Conservation (phyloP, 345 rosid species). For the Hevea brasiliensis region DNA sequence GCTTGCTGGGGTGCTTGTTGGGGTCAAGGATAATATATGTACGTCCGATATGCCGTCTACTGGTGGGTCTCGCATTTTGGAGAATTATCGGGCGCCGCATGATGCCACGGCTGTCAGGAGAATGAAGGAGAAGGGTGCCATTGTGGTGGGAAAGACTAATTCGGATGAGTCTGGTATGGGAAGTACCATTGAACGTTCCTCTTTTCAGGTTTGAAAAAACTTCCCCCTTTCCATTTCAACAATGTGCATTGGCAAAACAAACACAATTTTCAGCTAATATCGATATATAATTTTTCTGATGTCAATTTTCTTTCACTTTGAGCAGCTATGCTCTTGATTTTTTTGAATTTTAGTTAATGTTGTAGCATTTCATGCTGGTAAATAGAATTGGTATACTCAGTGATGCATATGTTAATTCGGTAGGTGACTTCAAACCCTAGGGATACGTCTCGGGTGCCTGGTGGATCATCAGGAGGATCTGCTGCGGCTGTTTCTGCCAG, state of each 20-base stretch:
- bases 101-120: constrained; percentile 77
- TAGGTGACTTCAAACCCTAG: constrained; percentile 90
- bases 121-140: constrained; percentile 64
- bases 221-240: no score
- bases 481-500: constrained; percentile 95
- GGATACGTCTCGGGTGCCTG: constrained; percentile 88
- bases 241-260: no score
- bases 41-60: constrained; percentile 87
- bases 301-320: background rate
- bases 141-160: constrained; percentile 86
- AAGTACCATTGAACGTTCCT: constrained; percentile 81
- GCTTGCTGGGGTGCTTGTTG: constrained; percentile 77
- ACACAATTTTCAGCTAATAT: no score
- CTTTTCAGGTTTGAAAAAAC: constrained; percentile 57
- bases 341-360: background rate
- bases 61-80: constrained; percentile 72
- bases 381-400: constrained; percentile 43
- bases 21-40: constrained; percentile 82
- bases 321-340: background rate
- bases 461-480: constrained; percentile 96
- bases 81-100: constrained; percentile 68
- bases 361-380: constrained; percentile 22
- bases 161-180: constrained; percentile 97
- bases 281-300: background rate
- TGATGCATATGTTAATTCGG: constrained; percentile 41